These are phyloP conservation scores for Rhizopogon vulgaris DNA, from an alignment of 768 basidiomycete species.

Conservation along the genomic window DNA sequence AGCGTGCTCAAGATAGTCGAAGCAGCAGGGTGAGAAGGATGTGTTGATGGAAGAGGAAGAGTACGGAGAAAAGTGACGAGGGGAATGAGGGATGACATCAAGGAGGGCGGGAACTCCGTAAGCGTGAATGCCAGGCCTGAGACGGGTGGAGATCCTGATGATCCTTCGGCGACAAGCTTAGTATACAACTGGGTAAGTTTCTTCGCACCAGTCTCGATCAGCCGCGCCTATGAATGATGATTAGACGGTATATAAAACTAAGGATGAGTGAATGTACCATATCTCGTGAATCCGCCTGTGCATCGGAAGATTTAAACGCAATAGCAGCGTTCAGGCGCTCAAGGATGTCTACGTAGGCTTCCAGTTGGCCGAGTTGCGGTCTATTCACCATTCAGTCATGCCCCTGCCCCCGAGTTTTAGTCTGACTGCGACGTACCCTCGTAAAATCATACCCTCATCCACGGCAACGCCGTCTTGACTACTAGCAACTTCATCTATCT, in stretches of 20 bases:
- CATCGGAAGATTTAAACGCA: constrained; percentile 63
- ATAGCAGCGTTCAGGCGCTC: constrained; percentile 75
- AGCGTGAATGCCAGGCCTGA: constrained; percentile 52
- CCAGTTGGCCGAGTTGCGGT: constrained; percentile 64
- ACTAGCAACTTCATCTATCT: constrained; percentile 74
- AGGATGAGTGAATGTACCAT: constrained; percentile 31
- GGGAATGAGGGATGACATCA: constrained; percentile 51
- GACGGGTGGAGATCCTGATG: constrained; percentile 64
- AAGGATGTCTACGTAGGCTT: constrained; percentile 62
- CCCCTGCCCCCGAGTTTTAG: not conserved
- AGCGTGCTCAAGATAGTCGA: constrained; percentile 56
- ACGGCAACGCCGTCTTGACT: constrained; percentile 69
- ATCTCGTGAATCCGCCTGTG: constrained; percentile 47
- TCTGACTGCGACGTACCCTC: constrained; percentile 45
- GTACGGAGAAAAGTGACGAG: constrained; percentile 66
- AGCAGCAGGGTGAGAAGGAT: constrained; percentile 78
- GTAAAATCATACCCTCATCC: constrained; percentile 72
- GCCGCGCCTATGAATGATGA: constrained; percentile 41
- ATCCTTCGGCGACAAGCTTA: constrained; percentile 83
- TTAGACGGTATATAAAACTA: not conserved
- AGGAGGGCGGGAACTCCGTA: constrained; percentile 46
- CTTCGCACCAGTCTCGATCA: constrained; percentile 79
- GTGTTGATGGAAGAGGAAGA: constrained; percentile 70
- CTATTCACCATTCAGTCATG: constrained; percentile 27
- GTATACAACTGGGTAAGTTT: constrained; percentile 78